Percentiles rank a stretch among this genome's conserved stretches.
phyloP scores from a whole-genome alignment of 2,329 filamentous ascomycete genomes.

The Calonectria honghensis region DNA sequence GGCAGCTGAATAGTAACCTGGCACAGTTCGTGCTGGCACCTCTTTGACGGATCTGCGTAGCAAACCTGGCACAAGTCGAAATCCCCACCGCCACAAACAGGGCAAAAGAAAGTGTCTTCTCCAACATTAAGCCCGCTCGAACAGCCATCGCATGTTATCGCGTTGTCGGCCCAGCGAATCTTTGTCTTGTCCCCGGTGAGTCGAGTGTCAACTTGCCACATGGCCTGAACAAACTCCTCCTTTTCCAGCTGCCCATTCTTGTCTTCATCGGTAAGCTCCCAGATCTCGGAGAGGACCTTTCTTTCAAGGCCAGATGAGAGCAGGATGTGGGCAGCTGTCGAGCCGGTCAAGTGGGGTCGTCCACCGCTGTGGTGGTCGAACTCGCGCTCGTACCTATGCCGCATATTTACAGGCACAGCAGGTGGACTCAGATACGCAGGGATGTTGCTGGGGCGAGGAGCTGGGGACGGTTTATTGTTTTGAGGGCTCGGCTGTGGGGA shows the following conservation, averaged over 20 bases:
- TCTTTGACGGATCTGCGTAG: conserved; percentile 9
- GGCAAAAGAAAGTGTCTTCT: conserved; percentile 33
- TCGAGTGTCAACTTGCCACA: conserved; percentile 36
- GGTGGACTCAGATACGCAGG: conserved; percentile 26
- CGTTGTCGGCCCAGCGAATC: conserved; percentile 20
- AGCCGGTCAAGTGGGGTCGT: conserved; percentile 10
- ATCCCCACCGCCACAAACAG: conserved; percentile 32
- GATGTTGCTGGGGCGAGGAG: conserved; percentile 2
- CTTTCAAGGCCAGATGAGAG: conserved; percentile 30
- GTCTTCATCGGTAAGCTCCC: conserved; percentile 37
- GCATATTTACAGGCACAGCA: conserved; percentile 13
- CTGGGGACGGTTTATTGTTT: not conserved
- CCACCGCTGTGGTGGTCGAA: conserved; percentile 25
- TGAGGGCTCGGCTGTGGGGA: not conserved
- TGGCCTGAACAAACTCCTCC: conserved; percentile 35
- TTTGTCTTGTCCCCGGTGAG: conserved; percentile 24
- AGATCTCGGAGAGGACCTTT: conserved; percentile 32
- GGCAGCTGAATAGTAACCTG: conserved; percentile 8
- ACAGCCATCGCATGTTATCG: conserved; percentile 36
- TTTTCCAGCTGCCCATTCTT: conserved; percentile 36
- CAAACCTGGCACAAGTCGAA: conserved; percentile 36
- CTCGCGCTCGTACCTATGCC: conserved; percentile 29
- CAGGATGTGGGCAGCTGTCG: conserved; percentile 27
- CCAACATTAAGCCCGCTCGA: conserved; percentile 30
- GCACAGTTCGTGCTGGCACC: conserved; percentile 13